Evolutionary conservation across 1,284 basidiomycete genomes (phyloP).

Genomic region (Pseudomicrostroma phylloplanum): DNA sequence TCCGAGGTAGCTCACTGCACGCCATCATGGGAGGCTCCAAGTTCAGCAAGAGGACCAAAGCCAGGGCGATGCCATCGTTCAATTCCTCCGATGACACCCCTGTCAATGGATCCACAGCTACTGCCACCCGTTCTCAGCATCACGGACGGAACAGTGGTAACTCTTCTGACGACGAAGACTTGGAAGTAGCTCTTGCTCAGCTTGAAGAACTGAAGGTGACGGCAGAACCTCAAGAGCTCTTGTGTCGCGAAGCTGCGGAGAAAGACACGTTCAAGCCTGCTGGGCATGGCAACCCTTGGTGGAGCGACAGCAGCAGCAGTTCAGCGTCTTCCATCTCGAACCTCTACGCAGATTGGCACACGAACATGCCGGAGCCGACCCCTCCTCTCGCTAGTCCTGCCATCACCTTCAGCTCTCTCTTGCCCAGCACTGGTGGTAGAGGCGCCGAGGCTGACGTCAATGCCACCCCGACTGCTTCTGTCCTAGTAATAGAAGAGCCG

Average conservation of each 20-base stretch:
- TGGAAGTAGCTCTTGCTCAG: constrained; percentile 40
- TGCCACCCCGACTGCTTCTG: no score
- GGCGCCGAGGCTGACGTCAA: no score
- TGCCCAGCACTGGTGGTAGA: no score
- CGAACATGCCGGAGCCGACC: no score
- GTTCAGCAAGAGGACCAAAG: constrained; percentile 49
- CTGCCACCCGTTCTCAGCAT: neutral
- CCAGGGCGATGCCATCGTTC: constrained; percentile 70
- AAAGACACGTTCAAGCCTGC: constrained; percentile 39
- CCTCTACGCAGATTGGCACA: no score
- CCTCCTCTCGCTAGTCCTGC: no score
- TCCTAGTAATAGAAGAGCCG: no score
- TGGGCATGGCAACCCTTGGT: constrained; percentile 46
- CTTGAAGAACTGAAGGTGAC: constrained; percentile 37
- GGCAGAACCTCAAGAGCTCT: constrained; percentile 12
- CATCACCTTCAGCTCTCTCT: no score
- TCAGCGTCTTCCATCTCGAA: neutral
- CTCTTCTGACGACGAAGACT: constrained; percentile 30
- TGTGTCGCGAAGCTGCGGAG: constrained; percentile 19
- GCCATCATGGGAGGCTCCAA: constrained; percentile 33
- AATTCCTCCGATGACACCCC: constrained; percentile 55
- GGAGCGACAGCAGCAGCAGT: constrained; percentile 30
- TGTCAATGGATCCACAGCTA: no score
- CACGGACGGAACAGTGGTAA: neutral
- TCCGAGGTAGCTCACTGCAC: constrained; percentile 34